phyloP scores from a whole-genome alignment of 2,329 filamentous ascomycete species.

The Colletotrichum spinosum region DNA sequence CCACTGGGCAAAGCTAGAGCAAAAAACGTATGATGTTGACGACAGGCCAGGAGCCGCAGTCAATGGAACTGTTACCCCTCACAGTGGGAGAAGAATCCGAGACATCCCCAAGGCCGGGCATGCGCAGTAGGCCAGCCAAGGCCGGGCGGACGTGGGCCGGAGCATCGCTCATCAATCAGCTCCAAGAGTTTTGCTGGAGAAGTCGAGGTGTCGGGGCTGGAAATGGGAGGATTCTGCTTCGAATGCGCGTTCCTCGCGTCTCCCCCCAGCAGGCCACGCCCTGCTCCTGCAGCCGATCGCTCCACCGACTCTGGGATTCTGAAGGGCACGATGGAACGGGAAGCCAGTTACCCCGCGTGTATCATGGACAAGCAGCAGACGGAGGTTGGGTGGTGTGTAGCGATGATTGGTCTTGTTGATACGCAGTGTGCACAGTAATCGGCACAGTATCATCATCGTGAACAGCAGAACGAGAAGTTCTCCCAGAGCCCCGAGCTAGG shows the following conservation, averaged over 20 bases:
- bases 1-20: slow-evolving; percentile 29
- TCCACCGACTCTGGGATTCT: slow-evolving; percentile 23
- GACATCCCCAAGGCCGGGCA: slow-evolving; percentile 25
- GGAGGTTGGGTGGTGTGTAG: slow-evolving; percentile 4
- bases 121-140: not conserved
- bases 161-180: slow-evolving; percentile 21
- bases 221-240: not conserved
- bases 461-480: slow-evolving; percentile 17
- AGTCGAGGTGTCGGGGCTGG: slow-evolving; percentile 9
- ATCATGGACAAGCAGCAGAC: slow-evolving; percentile 11
- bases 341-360: slow-evolving; percentile 29
- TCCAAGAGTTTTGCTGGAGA: slow-evolving; percentile 18
- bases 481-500: slow-evolving; percentile 5
- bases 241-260: not conserved
- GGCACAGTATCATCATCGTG: not conserved
- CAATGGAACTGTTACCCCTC: slow-evolving; percentile 33
- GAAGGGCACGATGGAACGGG: slow-evolving; percentile 13
- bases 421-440: not conserved
- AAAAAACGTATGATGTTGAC: slow-evolving; percentile 38
- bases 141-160: slow-evolving; percentile 27
- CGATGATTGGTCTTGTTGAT: slow-evolving; percentile 11
- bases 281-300: slow-evolving; percentile 22
- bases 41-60: slow-evolving; percentile 35
- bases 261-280: slow-evolving; percentile 4
- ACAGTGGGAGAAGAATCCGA: slow-evolving; percentile 33